These are phyloP conservation scores for Camelina laxa DNA, from an alignment of 345 rosid species.

Conservation along the genomic window DNA sequence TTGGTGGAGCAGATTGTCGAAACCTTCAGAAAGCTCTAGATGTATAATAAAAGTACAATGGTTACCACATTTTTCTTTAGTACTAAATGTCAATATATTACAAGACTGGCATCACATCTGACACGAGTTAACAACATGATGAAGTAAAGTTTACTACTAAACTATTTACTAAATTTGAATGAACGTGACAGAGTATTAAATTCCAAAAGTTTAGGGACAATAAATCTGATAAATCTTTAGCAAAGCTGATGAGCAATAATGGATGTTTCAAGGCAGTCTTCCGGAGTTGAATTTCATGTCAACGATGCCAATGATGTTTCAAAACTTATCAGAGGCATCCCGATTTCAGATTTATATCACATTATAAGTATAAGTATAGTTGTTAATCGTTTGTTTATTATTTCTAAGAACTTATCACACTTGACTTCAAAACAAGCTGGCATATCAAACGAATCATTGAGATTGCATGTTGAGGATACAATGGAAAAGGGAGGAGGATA, in stretches of 20 bases:
- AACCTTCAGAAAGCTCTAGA: conserved; percentile 34
- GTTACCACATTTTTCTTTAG: conserved; percentile 22
- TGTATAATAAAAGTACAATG: conserved; percentile 26
- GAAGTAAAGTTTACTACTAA: neutral
- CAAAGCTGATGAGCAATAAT: neutral
- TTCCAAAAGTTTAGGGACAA: neutral
- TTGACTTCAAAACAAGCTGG: conserved; percentile 9
- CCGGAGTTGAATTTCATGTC: too few relatives aligned
- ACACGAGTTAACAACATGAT: conserved; percentile 19
- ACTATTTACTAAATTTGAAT: neutral
- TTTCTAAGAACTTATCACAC: neutral
- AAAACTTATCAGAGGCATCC: neutral
- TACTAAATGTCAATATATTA: conserved; percentile 11
- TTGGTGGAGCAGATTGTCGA: conserved; percentile 33
- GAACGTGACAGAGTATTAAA: neutral
- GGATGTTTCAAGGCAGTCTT: too few relatives aligned
- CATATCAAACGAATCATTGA: conserved; percentile 12
- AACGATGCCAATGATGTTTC: neutral
- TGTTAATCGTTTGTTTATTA: neutral
- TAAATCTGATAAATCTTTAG: neutral
- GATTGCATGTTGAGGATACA: conserved; percentile 22
- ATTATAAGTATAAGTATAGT: neutral
- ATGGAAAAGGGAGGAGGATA: neutral
- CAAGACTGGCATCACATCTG: conserved; percentile 12
- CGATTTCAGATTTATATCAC: neutral